Evolutionary conservation across 441 rosid species (phyloP).

Genomic region (Flueggea neowawraea): DNA sequence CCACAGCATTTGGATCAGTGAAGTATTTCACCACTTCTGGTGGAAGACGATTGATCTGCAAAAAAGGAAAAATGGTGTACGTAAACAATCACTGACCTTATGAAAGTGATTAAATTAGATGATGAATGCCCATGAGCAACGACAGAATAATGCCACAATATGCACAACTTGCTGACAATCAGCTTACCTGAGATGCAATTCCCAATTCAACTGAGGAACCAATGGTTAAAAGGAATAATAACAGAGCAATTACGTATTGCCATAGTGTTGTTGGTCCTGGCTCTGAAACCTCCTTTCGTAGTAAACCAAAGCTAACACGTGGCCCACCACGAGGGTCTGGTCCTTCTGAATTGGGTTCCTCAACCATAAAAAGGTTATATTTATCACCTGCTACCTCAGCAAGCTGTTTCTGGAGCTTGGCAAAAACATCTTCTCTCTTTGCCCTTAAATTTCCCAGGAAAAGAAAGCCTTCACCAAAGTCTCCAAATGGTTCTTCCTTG

Average conservation of each 20-base stretch:
- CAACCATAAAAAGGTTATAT: constrained; percentile 93
- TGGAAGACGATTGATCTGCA: constrained; percentile 88
- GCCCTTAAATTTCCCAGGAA: constrained; percentile 93
- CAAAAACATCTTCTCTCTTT: constrained; percentile 76
- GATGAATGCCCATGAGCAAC: too few relatives aligned
- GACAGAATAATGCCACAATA: not conserved
- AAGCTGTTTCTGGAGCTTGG: constrained; percentile 71
- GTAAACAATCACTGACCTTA: too few relatives aligned
- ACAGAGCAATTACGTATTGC: constrained; percentile 92
- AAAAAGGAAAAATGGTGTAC: too few relatives aligned
- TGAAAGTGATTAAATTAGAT: too few relatives aligned
- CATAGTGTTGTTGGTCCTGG: constrained; percentile 97
- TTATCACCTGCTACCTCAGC: constrained; percentile 62
- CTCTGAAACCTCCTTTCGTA: constrained; percentile 94
- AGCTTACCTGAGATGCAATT: constrained; percentile 87
- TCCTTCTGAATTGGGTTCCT: constrained; percentile 93
- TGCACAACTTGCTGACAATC: not conserved
- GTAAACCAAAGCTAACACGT: constrained; percentile 93
- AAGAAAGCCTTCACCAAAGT: constrained; percentile 87
- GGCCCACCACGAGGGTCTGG: constrained; percentile 97
- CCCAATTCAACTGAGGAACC: constrained; percentile 96
- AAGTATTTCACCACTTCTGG: constrained; percentile 91
- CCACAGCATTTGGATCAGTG: constrained; percentile 86
- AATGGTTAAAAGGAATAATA: constrained; percentile 80
- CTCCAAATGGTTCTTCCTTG: constrained; percentile 98